Conservation (phyloP, 257 asterid species). For the Capsicum baccatum region DNA sequence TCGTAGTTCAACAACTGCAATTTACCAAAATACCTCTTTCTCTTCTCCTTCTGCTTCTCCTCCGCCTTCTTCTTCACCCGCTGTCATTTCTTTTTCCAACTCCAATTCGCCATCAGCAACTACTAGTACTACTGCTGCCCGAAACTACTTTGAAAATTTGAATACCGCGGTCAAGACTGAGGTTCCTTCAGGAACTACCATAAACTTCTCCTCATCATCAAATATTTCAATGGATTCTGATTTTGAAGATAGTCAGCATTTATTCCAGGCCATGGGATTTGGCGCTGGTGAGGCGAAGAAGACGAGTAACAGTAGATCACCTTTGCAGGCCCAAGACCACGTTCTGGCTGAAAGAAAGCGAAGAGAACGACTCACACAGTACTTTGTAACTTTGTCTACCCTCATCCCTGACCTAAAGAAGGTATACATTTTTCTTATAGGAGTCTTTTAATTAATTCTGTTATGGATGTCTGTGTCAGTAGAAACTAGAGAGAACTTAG, state of each 20-base stretch:
- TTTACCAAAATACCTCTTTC: not conserved
- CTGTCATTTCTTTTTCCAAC: conserved; percentile 5
- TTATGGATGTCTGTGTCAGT: not conserved
- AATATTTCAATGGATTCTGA: not conserved
- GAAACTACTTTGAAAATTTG: not conserved
- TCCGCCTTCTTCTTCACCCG: not conserved
- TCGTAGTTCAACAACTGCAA: not conserved
- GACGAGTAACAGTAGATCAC: not conserved
- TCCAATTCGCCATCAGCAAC: not conserved
- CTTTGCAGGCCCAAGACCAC: conserved; percentile 37
- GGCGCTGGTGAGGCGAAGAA: not conserved
- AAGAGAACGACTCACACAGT: conserved; percentile 36
- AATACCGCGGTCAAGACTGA: not conserved
- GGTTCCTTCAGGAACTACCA: not conserved
- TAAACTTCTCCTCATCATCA: conserved; percentile 18
- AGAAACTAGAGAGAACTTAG: not conserved
- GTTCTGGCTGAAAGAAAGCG: conserved; percentile 42
- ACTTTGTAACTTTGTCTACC: conserved; percentile 35
- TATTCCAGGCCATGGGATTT: conserved; percentile 21
- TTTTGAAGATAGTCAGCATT: not conserved
- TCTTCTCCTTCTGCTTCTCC: not conserved
- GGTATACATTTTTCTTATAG: conserved; percentile 15
- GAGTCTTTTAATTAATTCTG: not conserved
- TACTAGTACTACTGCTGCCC: not conserved
- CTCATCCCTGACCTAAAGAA: conserved; percentile 42